Percentiles rank a stretch among this genome's conserved stretches.
These are phyloP conservation scores for Fraxinus nigra DNA, from an alignment of 305 asterid species.

Conservation along the genomic window DNA sequence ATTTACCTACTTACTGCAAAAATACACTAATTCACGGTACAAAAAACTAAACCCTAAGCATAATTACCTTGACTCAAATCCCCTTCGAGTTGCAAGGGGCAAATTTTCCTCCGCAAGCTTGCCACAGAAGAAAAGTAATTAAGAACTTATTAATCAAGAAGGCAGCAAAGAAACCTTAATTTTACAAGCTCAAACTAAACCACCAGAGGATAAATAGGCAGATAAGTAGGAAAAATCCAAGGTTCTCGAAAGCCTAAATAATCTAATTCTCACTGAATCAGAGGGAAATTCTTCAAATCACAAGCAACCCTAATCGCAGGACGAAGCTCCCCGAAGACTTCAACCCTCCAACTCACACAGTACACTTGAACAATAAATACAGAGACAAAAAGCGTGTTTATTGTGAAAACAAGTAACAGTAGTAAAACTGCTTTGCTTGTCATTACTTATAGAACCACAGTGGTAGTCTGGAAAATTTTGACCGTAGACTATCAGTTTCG, in stretches of 20 bases:
- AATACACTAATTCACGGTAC: not conserved
- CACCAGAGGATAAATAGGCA: not conserved
- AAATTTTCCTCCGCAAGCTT: conserved; percentile 15
- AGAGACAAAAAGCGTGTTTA: not conserved
- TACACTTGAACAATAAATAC: not conserved
- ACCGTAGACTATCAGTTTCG: conserved; percentile 20
- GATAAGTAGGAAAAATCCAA: not conserved
- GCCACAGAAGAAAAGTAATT: conserved; percentile 13
- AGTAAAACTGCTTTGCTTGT: conserved; percentile 7
- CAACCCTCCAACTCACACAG: conserved; percentile 28
- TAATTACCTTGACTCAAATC: conserved; percentile 36
- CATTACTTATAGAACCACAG: conserved; percentile 21
- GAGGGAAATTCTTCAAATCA: conserved; percentile 19
- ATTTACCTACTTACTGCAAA: not conserved
- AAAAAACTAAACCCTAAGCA: conserved; percentile 19
- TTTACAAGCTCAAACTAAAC: conserved; percentile 19
- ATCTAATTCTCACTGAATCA: conserved; percentile 15
- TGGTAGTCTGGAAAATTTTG: conserved; percentile 14
- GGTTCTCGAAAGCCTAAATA: conserved; percentile 26
- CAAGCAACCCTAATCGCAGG: conserved; percentile 13
- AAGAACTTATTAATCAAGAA: conserved; percentile 8
- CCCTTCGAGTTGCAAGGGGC: conserved; percentile 25
- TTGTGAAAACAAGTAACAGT: not conserved
- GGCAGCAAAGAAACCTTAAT: conserved; percentile 36
- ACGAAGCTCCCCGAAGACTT: conserved; percentile 32